Conservation (phyloP, 106 monocot genomes). For the Platanthera guangdongensis region DNA sequence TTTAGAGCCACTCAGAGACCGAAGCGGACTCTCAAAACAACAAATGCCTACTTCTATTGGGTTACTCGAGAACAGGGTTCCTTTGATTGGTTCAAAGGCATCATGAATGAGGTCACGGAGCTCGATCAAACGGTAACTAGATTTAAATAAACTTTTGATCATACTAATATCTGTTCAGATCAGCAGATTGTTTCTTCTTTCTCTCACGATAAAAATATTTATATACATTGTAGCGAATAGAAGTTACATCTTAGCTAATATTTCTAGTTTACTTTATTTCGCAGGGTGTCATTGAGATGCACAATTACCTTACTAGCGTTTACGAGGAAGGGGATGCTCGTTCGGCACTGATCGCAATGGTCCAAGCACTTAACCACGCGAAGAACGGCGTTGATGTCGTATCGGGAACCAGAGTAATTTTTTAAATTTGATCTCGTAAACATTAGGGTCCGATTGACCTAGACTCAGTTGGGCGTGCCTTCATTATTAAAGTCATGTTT, state of each 20-base stretch:
- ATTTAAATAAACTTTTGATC: too few relatives aligned
- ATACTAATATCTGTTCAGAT: too few relatives aligned
- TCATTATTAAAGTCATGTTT: neutral
- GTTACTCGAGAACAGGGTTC: constrained; percentile 92
- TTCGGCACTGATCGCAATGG: constrained; percentile 88
- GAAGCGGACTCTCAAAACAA: constrained; percentile 57
- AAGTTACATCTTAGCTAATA: neutral
- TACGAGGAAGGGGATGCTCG: constrained; percentile 96
- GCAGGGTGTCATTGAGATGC: constrained; percentile 92
- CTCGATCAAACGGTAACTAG: constrained; percentile 72
- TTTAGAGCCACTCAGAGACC: constrained; percentile 35
- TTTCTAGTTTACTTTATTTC: neutral
- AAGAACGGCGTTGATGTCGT: constrained; percentile 91
- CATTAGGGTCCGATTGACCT: too few relatives aligned
- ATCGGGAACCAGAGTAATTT: constrained; percentile 74
- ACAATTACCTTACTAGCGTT: constrained; percentile 89
- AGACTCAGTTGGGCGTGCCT: neutral
- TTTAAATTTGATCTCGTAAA: neutral
- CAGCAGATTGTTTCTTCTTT: too few relatives aligned
- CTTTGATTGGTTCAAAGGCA: constrained; percentile 95
- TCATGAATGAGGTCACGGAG: constrained; percentile 94
- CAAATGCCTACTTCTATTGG: constrained; percentile 98
- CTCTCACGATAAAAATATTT: too few relatives aligned
- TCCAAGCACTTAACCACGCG: constrained; percentile 87
- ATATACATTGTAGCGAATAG: too few relatives aligned